Base-by-base conservation (phyloP, 2,329 filamentous ascomycete species). In the Pseudopyrenochaeta lycopersici region DNA sequence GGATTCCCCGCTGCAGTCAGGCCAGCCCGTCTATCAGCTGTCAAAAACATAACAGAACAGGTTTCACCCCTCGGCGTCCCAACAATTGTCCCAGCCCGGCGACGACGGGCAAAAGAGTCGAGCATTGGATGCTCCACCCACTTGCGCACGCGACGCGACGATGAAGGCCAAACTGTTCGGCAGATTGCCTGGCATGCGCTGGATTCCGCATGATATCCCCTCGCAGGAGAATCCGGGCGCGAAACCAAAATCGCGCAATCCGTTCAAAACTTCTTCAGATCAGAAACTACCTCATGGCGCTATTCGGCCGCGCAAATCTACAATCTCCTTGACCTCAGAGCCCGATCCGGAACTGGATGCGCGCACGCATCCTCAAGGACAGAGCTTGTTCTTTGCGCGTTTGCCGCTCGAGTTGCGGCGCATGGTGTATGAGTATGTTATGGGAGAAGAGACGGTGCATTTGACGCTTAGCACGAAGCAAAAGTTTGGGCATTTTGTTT, bases 401-500 rank as follows among this genome's bases (percentile, higher is more conserved):
- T n/a, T 75, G 23, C 72, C 71, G 11, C 36, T 71, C 17, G 72
- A 75, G 49, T 45, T 75, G 17, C 42, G 72, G 36, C 49, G 49
- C 15, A 67, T 68, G 58, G 66, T 75, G 32, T 75, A 74, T 38
- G 71, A 66, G 30, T 68, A 67, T 40, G 55, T 73, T 15, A 61
- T 71, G 40, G 68, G 66, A 7, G 52, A 50, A 10, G 65, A 70
- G 50, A 66, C 57, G 0, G 62, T 75, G 33, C 73, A 75, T 57
- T 53, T 75, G 23, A 71, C 66, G 1, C 39, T 73, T 21, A 66
- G 70, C 1, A 56, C 62, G 31, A 71, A 67, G 62, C 67, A 57
- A 49, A 52, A 58, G 27, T 71, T 72, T 44, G 63, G 66, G 5
- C 71, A 75, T 60, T 74, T 73, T 52, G 35, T 74, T 3, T 75